Evolutionary conservation across 2,329 filamentous ascomycete genomes (phyloP).

Genomic region (Pyrenophora graminea): DNA sequence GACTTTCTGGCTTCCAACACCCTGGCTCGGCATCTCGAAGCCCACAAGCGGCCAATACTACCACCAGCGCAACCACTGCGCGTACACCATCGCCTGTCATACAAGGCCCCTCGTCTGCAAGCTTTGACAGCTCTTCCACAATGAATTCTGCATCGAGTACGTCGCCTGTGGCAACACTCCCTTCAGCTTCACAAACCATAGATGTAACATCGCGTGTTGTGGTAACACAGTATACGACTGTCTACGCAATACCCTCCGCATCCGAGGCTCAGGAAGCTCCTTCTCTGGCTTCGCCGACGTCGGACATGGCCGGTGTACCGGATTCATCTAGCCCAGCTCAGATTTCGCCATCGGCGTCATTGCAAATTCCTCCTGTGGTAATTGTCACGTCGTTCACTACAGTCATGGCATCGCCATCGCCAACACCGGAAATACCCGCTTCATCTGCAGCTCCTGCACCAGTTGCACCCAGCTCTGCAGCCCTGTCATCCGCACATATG

Average conservation of each 20-base stretch:
- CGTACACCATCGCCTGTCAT: conserved; percentile 8
- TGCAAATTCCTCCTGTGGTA: conserved; percentile 32
- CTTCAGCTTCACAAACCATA: conserved; percentile 1
- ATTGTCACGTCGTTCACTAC: conserved; percentile 41
- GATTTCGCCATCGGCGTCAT: conserved; percentile 17
- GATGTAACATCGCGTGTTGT: conserved; percentile 22
- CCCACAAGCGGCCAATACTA: background rate
- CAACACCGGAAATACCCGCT: conserved; percentile 2
- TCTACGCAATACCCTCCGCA: conserved; percentile 22
- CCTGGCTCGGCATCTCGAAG: conserved; percentile 14
- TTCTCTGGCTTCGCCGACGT: background rate
- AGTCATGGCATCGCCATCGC: conserved; percentile 15
- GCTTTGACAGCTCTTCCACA: conserved; percentile 3
- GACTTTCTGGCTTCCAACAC: conserved; percentile 28
- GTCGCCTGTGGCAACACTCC: background rate
- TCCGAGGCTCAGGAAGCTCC: conserved; percentile 9
- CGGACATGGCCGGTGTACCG: background rate
- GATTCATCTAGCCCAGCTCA: conserved; percentile 9
- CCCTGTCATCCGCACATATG: background rate
- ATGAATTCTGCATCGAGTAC: background rate
- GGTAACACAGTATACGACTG: conserved; percentile 37
- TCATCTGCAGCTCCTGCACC: conserved; percentile 1
- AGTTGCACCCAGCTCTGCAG: background rate
- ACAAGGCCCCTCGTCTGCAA: background rate
- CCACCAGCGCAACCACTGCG: background rate